Evolutionary conservation across 305 asterid genomes (phyloP).

Genomic region (Fraxinus baroniana): DNA sequence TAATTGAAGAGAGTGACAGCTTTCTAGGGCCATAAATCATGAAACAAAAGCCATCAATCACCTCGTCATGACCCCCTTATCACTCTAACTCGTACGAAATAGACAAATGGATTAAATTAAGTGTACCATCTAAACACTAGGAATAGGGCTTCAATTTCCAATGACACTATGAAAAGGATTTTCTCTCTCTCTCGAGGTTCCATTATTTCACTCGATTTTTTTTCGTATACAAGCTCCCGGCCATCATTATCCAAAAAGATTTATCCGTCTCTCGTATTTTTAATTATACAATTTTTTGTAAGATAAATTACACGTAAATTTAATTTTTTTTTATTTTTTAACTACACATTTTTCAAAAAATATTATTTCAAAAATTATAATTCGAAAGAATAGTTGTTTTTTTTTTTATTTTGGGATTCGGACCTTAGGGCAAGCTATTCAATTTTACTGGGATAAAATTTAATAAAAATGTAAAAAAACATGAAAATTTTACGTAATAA

Average conservation of each 20-base stretch:
- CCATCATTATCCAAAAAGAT: no score
- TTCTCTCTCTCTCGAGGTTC: neutral
- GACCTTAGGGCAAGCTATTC: neutral
- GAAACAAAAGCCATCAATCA: slow-evolving; percentile 24
- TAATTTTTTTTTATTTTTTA: no score
- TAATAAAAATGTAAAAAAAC: no score
- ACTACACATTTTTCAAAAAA: no score
- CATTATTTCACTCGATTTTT: neutral
- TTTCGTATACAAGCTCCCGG: no score
- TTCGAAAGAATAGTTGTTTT: no score
- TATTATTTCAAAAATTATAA: no score
- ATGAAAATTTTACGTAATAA: neutral
- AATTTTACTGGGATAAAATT: no score
- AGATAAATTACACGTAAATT: no score
- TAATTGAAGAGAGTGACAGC: neutral
- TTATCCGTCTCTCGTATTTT: no score
- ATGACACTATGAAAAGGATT: neutral
- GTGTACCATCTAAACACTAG: neutral
- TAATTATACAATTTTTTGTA: no score
- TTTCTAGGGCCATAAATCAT: slow-evolving; percentile 17
- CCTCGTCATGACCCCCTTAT: neutral
- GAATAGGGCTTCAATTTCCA: slow-evolving; percentile 25
- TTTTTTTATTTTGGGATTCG: no score
- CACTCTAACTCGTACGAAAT: neutral
- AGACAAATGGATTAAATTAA: neutral